Evolutionary conservation across 345 rosid genomes (phyloP).

Genomic region (Salix suchowensis): DNA sequence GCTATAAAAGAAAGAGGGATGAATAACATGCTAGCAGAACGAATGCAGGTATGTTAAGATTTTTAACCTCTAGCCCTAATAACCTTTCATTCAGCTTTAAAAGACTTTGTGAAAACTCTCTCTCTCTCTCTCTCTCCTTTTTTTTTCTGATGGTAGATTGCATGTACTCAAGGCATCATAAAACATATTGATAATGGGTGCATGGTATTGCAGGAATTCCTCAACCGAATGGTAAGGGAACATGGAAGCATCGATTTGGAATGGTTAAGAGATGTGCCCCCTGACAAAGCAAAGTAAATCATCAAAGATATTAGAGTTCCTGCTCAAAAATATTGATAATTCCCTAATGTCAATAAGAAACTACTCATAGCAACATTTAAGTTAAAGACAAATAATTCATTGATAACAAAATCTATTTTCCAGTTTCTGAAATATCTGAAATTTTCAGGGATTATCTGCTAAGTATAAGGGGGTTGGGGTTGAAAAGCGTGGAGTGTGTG

Average conservation of each 20-base stretch:
- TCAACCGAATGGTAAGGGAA: constrained; percentile 57
- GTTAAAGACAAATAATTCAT: background rate
- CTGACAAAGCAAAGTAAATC: constrained; percentile 75
- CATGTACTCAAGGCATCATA: background rate
- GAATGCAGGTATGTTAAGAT: constrained; percentile 60
- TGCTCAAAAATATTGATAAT: background rate
- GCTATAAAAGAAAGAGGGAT: constrained; percentile 81
- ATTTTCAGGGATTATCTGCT: constrained; percentile 74
- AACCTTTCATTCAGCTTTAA: constrained; percentile 7
- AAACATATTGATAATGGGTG: constrained; percentile 12
- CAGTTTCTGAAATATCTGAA: constrained; percentile 11
- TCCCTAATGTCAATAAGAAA: background rate
- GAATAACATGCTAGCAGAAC: constrained; percentile 81
- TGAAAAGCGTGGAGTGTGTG: constrained; percentile 96
- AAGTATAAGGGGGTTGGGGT: constrained; percentile 75
- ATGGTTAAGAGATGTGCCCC: constrained; percentile 76
- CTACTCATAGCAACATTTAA: background rate
- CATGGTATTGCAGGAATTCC: constrained; percentile 64
- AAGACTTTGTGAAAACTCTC: constrained; percentile 7
- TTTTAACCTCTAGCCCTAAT: constrained; percentile 8
- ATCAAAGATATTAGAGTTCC: constrained; percentile 1
- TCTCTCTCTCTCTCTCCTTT: background rate
- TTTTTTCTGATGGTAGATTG: background rate
- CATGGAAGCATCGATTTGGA: constrained; percentile 82
- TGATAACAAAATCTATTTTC: background rate